A percentile compares a stretch with the other conserved stretches of the same genome.
Evolutionary conservation across 2,329 filamentous ascomycete species (phyloP).

Genomic region (Dendryphion nanum): DNA sequence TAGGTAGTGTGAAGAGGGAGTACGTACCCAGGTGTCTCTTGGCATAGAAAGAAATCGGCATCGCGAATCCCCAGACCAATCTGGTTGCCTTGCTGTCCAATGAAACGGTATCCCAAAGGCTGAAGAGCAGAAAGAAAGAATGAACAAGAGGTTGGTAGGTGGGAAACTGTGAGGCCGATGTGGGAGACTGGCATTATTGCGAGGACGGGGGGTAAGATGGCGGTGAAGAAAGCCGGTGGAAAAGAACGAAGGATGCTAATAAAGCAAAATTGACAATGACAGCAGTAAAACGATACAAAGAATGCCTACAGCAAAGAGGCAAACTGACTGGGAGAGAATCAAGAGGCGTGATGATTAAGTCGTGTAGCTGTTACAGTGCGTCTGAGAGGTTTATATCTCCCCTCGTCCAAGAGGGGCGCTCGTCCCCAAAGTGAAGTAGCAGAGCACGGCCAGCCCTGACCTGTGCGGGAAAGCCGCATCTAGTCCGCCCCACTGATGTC

Average conservation of each 20-base stretch:
- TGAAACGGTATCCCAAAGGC: constrained; percentile 72
- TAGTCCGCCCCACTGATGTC: constrained; percentile 34
- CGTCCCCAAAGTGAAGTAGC: not conserved
- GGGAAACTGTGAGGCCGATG: constrained; percentile 67
- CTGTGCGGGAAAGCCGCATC: constrained; percentile 28
- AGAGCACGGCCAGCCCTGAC: constrained; percentile 25
- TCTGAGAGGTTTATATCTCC: no score
- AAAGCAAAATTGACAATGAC: no score
- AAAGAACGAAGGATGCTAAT: constrained; percentile 9
- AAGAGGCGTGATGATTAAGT: not conserved
- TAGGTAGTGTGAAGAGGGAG: constrained; percentile 12
- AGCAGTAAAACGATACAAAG: constrained; percentile 1
- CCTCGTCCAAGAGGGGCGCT: no score
- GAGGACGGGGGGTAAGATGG: constrained; percentile 14
- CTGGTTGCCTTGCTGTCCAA: constrained; percentile 60
- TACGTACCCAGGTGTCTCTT: constrained; percentile 58
- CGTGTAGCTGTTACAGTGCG: no score
- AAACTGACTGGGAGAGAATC: no score
- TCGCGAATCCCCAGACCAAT: constrained; percentile 61
- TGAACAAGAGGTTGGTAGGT: constrained; percentile 75
- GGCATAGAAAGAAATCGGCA: constrained; percentile 64
- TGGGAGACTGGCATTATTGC: constrained; percentile 61
- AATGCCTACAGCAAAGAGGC: not conserved
- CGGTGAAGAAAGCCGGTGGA: constrained; percentile 2
- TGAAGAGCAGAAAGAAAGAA: constrained; percentile 81